Evolutionary conservation across 2,329 filamentous ascomycete species (phyloP).

Genomic region (Aspergillus pseudoterreus): DNA sequence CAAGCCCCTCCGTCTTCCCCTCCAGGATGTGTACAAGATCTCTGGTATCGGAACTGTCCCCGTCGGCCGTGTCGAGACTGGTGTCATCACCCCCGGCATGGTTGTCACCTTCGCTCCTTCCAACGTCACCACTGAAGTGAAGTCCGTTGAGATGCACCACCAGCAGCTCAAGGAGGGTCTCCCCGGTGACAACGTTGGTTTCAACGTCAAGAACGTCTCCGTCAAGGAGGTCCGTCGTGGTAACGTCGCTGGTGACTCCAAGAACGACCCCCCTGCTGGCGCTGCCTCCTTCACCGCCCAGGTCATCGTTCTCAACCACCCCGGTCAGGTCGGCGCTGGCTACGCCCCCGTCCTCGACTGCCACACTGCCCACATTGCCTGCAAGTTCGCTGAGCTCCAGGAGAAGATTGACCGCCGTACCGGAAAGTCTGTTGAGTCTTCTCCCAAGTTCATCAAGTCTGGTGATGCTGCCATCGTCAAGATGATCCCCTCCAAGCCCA

Average conservation of each 20-base stretch:
- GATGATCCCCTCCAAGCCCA: conserved; percentile 99
- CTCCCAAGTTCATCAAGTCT: conserved; percentile 99
- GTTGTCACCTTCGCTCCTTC: conserved; percentile 97
- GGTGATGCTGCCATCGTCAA: conserved; percentile 99
- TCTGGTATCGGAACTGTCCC: conserved; percentile 99
- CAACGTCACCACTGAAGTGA: conserved; percentile 99
- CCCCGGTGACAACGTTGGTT: conserved; percentile 99
- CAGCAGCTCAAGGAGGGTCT: conserved; percentile 94
- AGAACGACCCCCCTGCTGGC: conserved; percentile 93
- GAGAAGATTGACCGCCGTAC: conserved; percentile 99
- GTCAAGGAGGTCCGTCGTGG: conserved; percentile 99
- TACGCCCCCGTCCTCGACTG: conserved; percentile 99
- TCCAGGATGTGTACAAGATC: conserved; percentile 99
- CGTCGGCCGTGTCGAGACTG: conserved; percentile 99
- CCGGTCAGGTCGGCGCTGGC: conserved; percentile 97
- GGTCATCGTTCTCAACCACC: conserved; percentile 99
- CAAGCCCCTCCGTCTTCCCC: conserved; percentile 99
- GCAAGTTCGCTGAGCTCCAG: conserved; percentile 99
- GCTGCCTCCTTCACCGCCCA: conserved; percentile 97
- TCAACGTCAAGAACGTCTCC: conserved; percentile 99
- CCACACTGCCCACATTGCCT: conserved; percentile 99
- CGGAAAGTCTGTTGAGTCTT: conserved; percentile 88
- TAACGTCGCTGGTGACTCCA: conserved; percentile 99
- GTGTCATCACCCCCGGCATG: conserved; percentile 79
- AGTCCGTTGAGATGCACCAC: conserved; percentile 99